phyloP scores from a whole-genome alignment of 2,329 filamentous ascomycete genomes.

The Fusarium scirpi region DNA sequence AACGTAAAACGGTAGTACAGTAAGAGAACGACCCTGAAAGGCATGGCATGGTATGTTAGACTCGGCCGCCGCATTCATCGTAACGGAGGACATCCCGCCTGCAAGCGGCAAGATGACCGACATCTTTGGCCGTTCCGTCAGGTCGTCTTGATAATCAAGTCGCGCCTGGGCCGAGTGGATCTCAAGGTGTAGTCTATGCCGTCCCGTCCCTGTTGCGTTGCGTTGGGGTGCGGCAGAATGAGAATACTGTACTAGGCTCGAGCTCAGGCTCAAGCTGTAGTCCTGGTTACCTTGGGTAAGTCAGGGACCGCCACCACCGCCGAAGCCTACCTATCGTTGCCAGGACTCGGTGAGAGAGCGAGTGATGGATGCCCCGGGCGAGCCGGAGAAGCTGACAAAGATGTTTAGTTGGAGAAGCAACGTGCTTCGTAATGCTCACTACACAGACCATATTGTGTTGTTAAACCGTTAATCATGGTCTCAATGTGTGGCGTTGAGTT shows the following conservation, averaged over 20 bases:
- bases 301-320: constrained; percentile 40
- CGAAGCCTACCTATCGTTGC: constrained; percentile 27
- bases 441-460: constrained; percentile 18
- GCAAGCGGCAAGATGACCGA: constrained; percentile 44
- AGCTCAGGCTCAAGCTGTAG: background rate
- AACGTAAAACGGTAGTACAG: background rate
- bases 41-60: background rate
- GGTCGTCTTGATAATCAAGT: constrained; percentile 37
- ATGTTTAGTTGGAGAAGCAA: constrained; percentile 36
- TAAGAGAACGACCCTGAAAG: background rate
- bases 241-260: background rate
- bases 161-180: constrained; percentile 31
- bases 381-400: constrained; percentile 42
- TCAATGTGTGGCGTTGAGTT: constrained; percentile 6
- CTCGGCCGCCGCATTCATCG: constrained; percentile 5
- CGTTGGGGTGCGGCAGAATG: constrained; percentile 27
- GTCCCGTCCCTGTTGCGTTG: constrained; percentile 29
- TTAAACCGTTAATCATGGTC: constrained; percentile 4
- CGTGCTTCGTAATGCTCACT: constrained; percentile 43
- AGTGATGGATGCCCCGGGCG: constrained; percentile 40
- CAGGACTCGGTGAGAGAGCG: constrained; percentile 45
- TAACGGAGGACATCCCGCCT: constrained; percentile 38
- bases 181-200: constrained; percentile 32
- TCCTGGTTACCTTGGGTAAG: constrained; percentile 2
- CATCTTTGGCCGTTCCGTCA: constrained; percentile 2